A percentile compares a stretch with the other conserved stretches of the same genome.
Conservation (phyloP, 441 rosid species). For the Euphorbia corollata region DNA sequence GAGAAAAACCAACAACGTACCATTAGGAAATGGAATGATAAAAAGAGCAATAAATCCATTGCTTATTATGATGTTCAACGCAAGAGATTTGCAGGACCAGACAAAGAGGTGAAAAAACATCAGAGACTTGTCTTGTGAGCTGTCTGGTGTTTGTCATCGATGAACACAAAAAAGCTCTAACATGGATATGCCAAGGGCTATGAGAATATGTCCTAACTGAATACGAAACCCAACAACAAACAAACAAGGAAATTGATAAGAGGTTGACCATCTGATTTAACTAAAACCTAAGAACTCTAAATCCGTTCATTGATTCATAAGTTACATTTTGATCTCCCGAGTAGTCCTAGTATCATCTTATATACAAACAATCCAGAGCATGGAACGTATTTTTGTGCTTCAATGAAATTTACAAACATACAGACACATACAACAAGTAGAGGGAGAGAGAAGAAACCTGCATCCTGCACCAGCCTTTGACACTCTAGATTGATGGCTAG, state of each 20-base stretch:
- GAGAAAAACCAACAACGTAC: constrained; percentile 8
- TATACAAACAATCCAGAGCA: background rate
- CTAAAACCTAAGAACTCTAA: background rate
- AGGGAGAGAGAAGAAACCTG: constrained; percentile 37
- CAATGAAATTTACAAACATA: background rate
- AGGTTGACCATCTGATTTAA: background rate
- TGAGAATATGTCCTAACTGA: background rate
- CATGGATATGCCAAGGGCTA: background rate
- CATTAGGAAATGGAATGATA: background rate
- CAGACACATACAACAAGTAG: constrained; percentile 1
- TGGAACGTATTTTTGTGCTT: background rate
- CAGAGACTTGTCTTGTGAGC: no score
- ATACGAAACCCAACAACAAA: background rate
- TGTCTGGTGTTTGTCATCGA: no score
- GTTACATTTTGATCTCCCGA: background rate
- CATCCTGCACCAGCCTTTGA: constrained; percentile 29
- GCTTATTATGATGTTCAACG: background rate
- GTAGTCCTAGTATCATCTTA: background rate
- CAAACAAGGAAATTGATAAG: background rate
- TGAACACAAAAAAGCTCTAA: no score
- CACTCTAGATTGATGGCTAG: constrained; percentile 45
- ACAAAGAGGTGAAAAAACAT: background rate
- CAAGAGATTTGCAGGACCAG: background rate
- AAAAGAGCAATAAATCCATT: background rate
- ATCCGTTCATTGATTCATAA: background rate